Conservation (phyloP, 176 grass and related monocot genomes). For the Neostapfia colusana region DNA sequence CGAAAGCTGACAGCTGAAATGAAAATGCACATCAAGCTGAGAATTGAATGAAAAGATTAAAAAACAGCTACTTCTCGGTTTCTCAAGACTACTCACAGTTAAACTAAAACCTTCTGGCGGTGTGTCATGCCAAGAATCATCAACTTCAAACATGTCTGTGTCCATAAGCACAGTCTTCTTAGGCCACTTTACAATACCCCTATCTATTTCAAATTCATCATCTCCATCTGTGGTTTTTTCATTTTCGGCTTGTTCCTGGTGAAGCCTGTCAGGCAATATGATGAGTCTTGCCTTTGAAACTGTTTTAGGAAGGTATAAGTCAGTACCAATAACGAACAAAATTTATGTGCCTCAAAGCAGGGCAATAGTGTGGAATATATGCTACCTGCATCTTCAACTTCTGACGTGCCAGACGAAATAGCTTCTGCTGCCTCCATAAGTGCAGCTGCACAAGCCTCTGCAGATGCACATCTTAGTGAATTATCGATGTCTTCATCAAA, state of each 20-base stretch:
- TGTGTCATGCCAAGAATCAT: conserved; percentile 88
- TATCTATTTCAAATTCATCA: conserved; percentile 59
- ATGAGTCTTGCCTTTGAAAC: conserved; percentile 74
- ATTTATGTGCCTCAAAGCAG: conserved; percentile 18
- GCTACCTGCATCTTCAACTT: conserved; percentile 75
- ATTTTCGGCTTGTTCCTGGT: conserved; percentile 34
- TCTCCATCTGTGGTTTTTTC: conserved; percentile 34
- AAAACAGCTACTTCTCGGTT: not conserved
- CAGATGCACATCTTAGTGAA: conserved; percentile 65
- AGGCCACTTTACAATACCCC: conserved; percentile 71
- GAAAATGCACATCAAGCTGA: conserved; percentile 17
- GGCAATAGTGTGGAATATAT: not conserved
- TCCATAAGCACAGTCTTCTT: conserved; percentile 74
- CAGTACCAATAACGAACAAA: conserved; percentile 19
- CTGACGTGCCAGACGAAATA: conserved; percentile 63
- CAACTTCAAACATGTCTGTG: conserved; percentile 86
- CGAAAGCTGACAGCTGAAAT: conserved; percentile 79
- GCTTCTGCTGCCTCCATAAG: conserved; percentile 66
- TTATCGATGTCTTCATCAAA: conserved; percentile 40
- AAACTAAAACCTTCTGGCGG: conserved; percentile 81
- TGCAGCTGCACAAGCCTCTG: conserved; percentile 79
- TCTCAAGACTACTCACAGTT: conserved; percentile 48
- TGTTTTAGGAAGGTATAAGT: conserved; percentile 33
- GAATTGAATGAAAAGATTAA: conserved; percentile 23
- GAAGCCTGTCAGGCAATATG: conserved; percentile 56